These are phyloP conservation scores for Trichoderma orchidacearum DNA, from an alignment of 495 filamentous ascomycete species.

Conservation along the genomic window DNA sequence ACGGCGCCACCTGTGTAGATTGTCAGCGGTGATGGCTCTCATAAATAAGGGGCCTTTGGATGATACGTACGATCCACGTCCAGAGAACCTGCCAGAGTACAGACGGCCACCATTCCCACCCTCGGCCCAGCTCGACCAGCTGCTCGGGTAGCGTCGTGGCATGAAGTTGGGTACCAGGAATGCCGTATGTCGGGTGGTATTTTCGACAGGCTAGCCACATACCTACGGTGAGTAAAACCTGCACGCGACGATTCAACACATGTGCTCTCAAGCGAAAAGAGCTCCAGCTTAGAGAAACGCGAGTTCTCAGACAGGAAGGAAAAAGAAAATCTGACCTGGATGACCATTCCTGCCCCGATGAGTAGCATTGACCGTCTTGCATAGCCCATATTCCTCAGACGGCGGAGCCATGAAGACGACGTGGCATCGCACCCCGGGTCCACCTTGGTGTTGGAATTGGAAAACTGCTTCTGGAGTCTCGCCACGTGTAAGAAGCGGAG, in stretches of 20 bases:
- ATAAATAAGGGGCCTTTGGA: no score
- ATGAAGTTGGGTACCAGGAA: constrained; percentile 12
- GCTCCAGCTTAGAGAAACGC: background rate
- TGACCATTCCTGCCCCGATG: constrained; percentile 27
- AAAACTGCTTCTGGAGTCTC: constrained; percentile 24
- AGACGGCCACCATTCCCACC: constrained; percentile 49
- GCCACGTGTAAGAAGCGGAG: constrained; percentile 42
- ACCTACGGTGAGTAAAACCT: constrained; percentile 39
- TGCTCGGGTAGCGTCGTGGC: constrained; percentile 35
- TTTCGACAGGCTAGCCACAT: constrained; percentile 46
- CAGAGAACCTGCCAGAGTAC: constrained; percentile 42
- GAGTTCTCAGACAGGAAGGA: no score
- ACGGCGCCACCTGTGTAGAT: constrained; percentile 11
- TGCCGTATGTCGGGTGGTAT: constrained; percentile 28
- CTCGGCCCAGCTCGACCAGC: constrained; percentile 19
- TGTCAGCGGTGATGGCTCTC: constrained; percentile 15
- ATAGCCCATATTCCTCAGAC: constrained; percentile 21
- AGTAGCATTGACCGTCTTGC: constrained; percentile 20
- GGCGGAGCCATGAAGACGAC: constrained; percentile 11
- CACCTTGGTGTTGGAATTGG: constrained; percentile 10
- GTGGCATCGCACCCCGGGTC: constrained; percentile 10
- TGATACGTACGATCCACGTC: constrained; percentile 40
- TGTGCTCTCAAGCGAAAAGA: background rate
- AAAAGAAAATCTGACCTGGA: no score
- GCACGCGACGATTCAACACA: constrained; percentile 3